Conservation (phyloP, 2,329 filamentous ascomycete species). For the Paraphoma sp. region DNA sequence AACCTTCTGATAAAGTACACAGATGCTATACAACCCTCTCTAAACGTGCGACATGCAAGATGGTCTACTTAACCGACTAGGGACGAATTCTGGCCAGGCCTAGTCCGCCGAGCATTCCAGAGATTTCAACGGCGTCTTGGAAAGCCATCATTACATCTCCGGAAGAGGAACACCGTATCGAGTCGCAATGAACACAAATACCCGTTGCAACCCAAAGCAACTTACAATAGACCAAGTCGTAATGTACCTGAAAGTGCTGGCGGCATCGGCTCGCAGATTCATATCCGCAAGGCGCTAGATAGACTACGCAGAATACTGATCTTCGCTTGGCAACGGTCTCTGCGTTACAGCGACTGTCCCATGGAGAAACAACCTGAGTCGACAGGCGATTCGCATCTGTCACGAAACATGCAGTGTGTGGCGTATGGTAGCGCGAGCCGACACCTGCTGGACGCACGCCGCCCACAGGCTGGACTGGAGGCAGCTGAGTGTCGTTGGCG, state of each 20-base stretch:
- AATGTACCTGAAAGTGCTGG: constrained; percentile 28
- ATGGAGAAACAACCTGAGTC: constrained; percentile 19
- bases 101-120: constrained; percentile 12
- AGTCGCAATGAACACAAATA: background rate
- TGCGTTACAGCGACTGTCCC: constrained; percentile 19
- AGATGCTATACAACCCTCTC: too few species aligned
- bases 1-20: too few species aligned
- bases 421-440: constrained; percentile 12
- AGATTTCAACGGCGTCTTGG: constrained; percentile 1
- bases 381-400: constrained; percentile 16
- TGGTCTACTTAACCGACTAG: too few species aligned
- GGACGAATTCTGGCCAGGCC: too few species aligned
- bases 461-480: background rate
- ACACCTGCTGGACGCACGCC: background rate
- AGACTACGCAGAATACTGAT: constrained; percentile 32
- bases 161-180: background rate
- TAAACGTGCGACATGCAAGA: too few species aligned
- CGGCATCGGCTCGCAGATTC: constrained; percentile 14
- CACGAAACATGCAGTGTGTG: constrained; percentile 25
- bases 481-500: constrained; percentile 6
- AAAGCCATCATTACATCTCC: too few species aligned
- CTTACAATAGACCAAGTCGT: constrained; percentile 8
- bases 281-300: constrained; percentile 18
- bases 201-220: background rate
- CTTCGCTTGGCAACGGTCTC: constrained; percentile 34